Evolutionary conservation across 1,284 basidiomycete genomes (phyloP).

Genomic region (Ceratobasidium papillatum): DNA sequence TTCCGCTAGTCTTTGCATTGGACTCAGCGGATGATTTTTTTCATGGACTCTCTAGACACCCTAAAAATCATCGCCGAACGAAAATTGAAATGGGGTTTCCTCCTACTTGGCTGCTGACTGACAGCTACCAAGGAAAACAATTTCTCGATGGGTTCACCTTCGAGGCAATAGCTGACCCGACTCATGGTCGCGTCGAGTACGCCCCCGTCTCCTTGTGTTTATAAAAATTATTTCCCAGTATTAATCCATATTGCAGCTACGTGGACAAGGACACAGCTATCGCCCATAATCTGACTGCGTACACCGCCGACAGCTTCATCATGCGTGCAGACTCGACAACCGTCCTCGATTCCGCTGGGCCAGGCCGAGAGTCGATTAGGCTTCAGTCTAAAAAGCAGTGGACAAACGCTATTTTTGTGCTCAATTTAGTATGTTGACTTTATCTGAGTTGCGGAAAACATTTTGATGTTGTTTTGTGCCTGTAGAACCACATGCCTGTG

Average conservation of each 20-base stretch:
- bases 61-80: not conserved
- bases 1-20: not conserved
- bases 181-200: constrained; percentile 70
- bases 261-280: constrained; percentile 44
- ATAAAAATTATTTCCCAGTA: not conserved
- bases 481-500: constrained; percentile 49
- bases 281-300: constrained; percentile 42
- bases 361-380: constrained; percentile 44
- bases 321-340: constrained; percentile 46
- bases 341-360: constrained; percentile 41
- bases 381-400: constrained; percentile 43
- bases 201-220: constrained; percentile 45
- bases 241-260: constrained; percentile 40
- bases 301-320: constrained; percentile 41
- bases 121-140: constrained; percentile 59
- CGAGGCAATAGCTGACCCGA: constrained; percentile 65
- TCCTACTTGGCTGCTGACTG: constrained; percentile 45
- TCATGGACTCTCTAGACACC: not conserved
- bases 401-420: constrained; percentile 32
- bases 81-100: not conserved
- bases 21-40: constrained; percentile 8
- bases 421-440: constrained; percentile 21
- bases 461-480: not conserved
- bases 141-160: constrained; percentile 63
- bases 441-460: constrained; percentile 36